Conservation (phyloP, 495 filamentous ascomycete species). For the Parathielavia hyrcaniae region DNA sequence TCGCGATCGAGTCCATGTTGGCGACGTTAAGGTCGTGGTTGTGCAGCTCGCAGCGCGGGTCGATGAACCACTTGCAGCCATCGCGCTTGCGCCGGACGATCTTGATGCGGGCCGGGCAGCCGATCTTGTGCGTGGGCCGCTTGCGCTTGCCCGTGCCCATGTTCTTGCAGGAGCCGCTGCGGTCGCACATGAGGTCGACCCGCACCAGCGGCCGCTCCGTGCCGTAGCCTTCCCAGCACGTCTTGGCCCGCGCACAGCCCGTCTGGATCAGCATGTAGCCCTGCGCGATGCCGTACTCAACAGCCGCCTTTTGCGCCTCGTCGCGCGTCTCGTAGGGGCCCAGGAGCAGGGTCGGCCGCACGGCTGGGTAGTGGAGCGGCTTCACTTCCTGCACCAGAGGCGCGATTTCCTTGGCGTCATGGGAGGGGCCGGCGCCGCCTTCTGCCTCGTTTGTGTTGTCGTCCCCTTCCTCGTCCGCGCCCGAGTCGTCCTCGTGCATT, state of each 20-base stretch:
- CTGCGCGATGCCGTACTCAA: slow-evolving; percentile 29
- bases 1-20: slow-evolving; percentile 25
- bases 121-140: slow-evolving; percentile 23
- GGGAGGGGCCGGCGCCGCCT: background rate
- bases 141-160: slow-evolving; percentile 26
- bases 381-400: slow-evolving; percentile 20
- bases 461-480: background rate
- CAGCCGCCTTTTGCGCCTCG: slow-evolving; percentile 13
- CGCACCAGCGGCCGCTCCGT: slow-evolving; percentile 17
- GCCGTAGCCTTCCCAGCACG: slow-evolving; percentile 13
- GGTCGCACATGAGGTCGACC: slow-evolving; percentile 29
- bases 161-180: slow-evolving; percentile 26
- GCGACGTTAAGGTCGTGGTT: slow-evolving; percentile 28
- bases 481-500: slow-evolving; percentile 8
- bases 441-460: background rate
- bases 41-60: slow-evolving; percentile 26
- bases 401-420: background rate
- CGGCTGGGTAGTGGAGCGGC: slow-evolving; percentile 19
- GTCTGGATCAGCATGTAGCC: slow-evolving; percentile 28
- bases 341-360: slow-evolving; percentile 24
- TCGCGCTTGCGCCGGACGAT: slow-evolving; percentile 26
- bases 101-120: slow-evolving; percentile 27
- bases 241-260: slow-evolving; percentile 21
- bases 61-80: slow-evolving; percentile 31
- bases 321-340: slow-evolving; percentile 28